Base-by-base conservation (phyloP, 352 stramenopile species). In the Peronospora farinosa region DNA sequence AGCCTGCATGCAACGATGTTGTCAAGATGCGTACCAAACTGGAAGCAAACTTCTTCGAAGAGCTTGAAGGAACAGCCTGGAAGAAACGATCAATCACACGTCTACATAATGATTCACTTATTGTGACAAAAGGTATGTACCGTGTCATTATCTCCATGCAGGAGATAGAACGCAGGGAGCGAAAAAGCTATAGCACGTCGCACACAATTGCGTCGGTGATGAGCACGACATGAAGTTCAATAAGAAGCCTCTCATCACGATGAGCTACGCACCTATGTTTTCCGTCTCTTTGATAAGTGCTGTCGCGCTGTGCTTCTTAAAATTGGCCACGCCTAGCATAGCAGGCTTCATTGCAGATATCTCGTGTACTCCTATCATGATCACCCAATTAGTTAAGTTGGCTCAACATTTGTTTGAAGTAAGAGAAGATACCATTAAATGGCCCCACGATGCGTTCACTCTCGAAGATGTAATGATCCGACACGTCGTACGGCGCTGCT, bases 301-400 rank as follows among this genome's bases (percentile, higher is more conserved):
- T 19, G 73, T 72, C 3, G 78, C 73, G 43, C 78, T 89, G 15
- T 51, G 58, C 44, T 61, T 65, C 30, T 68, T 53, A 36, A 90
- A 90, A 36, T 84, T 74, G 33, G 46, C 41, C 37, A 71, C 57
- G 25, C 78, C 78, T 13, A 86, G 66, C 72, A 90, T 79, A 13
- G 78, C 70, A 17, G 78, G 78, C 50, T 90, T 85, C 75, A 90
- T 84, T 12, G 72, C 63, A 41, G 78, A 90, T 48, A 90, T 81
- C 35, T 84, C 72, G 47, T 87, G 74, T 33, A 86, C 76, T 38
- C 75, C 75, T 66, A 32, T n/a, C 9, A 43, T 6, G 12, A 33
- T 55, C 37, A 1, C 3, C 23, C 31, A 11, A 31, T 8, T 49
- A 48, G 38, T 30, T 37, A 35, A 13, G 6, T 31, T 19, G 23